Percentiles rank a stretch among this genome's conserved stretches.
Conservation (phyloP, 2,329 filamentous ascomycete genomes). For the Talaromyces verruculosus region DNA sequence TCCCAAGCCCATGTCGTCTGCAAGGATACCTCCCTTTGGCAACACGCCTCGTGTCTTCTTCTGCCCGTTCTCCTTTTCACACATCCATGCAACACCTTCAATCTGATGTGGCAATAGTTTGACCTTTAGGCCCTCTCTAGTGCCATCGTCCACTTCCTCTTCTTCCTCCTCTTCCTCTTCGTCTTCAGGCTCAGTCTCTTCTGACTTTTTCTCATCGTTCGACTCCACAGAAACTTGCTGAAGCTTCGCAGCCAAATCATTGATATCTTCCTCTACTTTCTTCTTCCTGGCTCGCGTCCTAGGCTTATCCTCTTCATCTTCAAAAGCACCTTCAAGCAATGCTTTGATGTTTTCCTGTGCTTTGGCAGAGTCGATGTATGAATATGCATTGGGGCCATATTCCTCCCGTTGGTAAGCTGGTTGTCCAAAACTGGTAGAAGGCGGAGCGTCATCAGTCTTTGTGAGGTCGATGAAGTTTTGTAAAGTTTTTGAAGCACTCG, state of each 20-base stretch:
- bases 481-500: constrained; percentile 45
- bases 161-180: constrained; percentile 38
- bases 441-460: background rate
- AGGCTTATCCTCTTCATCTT: constrained; percentile 48
- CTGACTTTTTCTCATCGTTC: constrained; percentile 32
- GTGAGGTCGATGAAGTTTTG: constrained; percentile 54
- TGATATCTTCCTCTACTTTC: constrained; percentile 39
- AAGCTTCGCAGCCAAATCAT: constrained; percentile 47
- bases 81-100: constrained; percentile 94
- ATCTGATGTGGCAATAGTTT: constrained; percentile 91
- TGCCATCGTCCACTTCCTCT: constrained; percentile 58
- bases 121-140: constrained; percentile 78
- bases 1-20: constrained; percentile 92
- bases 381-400: constrained; percentile 58
- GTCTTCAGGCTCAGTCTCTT: constrained; percentile 40
- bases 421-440: background rate
- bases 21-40: constrained; percentile 89
- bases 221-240: constrained; percentile 43
- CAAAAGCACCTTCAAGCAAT: constrained; percentile 52
- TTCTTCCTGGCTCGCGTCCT: constrained; percentile 42
- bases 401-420: constrained; percentile 44
- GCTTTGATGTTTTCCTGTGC: constrained; percentile 56
- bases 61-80: constrained; percentile 80
- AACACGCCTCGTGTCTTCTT: constrained; percentile 75
- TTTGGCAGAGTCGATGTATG: constrained; percentile 50